These are phyloP conservation scores for Calonectria pauciramosa DNA, from an alignment of 2,329 filamentous ascomycete species.

Conservation along the genomic window DNA sequence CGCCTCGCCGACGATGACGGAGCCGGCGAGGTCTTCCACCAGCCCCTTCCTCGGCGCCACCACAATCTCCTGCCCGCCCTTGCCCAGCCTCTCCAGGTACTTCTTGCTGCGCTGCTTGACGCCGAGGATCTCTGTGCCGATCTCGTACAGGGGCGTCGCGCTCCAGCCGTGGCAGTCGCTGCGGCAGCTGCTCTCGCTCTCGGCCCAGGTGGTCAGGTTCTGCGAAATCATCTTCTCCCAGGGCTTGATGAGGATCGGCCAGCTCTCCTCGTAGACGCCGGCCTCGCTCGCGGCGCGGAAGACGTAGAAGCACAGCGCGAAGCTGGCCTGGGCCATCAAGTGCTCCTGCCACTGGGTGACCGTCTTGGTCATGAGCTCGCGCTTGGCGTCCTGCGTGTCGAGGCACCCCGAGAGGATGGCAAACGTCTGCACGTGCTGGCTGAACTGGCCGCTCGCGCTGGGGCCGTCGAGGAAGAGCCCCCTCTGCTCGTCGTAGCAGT, in stretches of 20 bases:
- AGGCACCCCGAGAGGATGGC: slow-evolving; percentile 6
- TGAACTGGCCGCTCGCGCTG: neutral
- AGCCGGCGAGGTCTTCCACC: neutral
- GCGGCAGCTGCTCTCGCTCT: slow-evolving; percentile 24
- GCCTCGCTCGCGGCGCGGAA: slow-evolving; percentile 21
- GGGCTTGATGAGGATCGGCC: slow-evolving; percentile 12
- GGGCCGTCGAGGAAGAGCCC: slow-evolving; percentile 18
- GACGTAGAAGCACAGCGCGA: slow-evolving; percentile 21
- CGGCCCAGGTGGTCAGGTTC: slow-evolving; percentile 22
- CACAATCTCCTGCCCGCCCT: neutral
- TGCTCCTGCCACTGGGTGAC: neutral
- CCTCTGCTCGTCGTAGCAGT: slow-evolving; percentile 12
- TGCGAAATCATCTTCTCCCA: slow-evolving; percentile 27
- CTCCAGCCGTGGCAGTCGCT: slow-evolving; percentile 24
- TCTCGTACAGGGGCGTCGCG: slow-evolving; percentile 17
- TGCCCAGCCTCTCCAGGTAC: slow-evolving; percentile 9
- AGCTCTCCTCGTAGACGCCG: slow-evolving; percentile 17
- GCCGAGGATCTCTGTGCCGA: slow-evolving; percentile 9
- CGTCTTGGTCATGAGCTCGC: slow-evolving; percentile 17
- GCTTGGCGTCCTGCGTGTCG: neutral
- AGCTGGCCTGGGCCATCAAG: slow-evolving; percentile 18
- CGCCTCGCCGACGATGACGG: slow-evolving; percentile 8
- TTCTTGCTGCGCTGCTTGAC: slow-evolving; percentile 11
- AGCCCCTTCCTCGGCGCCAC: slow-evolving; percentile 9
- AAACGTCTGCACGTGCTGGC: slow-evolving; percentile 26